Conservation (phyloP, 805 yeast genomes). For the Dipodascopsis tothii region DNA sequence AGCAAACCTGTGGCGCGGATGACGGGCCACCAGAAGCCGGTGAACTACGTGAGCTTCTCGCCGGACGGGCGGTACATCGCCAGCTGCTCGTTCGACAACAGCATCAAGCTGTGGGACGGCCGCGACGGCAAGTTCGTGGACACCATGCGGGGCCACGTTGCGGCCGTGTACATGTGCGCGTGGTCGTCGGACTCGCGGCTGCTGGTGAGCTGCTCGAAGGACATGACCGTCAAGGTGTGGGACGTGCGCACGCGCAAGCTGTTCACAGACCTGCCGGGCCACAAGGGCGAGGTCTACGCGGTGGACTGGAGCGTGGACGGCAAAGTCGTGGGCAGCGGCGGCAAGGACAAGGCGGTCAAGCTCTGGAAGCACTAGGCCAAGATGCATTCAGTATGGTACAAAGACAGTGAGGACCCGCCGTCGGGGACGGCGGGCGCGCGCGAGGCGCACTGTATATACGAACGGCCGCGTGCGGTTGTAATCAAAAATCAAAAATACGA, state of each 20-base stretch:
- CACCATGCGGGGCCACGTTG: constrained; percentile 93
- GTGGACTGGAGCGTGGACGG: constrained; percentile 99
- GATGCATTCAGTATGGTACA: too few relatives aligned
- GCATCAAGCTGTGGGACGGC: constrained; percentile 95
- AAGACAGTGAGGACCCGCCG: background rate
- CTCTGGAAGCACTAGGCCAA: constrained; percentile 61
- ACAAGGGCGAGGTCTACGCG: constrained; percentile 88
- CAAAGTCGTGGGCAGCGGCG: constrained; percentile 89
- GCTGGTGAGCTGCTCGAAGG: constrained; percentile 88
- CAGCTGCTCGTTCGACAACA: constrained; percentile 91
- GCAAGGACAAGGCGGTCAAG: constrained; percentile 89
- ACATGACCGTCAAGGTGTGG: constrained; percentile 95
- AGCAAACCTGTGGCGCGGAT: constrained; percentile 82
- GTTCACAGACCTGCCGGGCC: constrained; percentile 89
- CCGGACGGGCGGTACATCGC: constrained; percentile 91
- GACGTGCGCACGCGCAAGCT: constrained; percentile 81
- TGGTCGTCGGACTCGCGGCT: constrained; percentile 95
- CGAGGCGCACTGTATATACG: too few relatives aligned
- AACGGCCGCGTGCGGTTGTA: too few relatives aligned
- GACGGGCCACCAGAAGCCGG: constrained; percentile 97
- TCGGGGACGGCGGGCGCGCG: too few relatives aligned
- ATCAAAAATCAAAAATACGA: too few relatives aligned
- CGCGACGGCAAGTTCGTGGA: constrained; percentile 80
- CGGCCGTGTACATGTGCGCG: constrained; percentile 93
- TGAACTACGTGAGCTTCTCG: constrained; percentile 89